A percentile compares a stretch with the other conserved stretches of the same genome.
phyloP scores from a whole-genome alignment of 805 yeast genomes.

The Yarrowia alimentaria region DNA sequence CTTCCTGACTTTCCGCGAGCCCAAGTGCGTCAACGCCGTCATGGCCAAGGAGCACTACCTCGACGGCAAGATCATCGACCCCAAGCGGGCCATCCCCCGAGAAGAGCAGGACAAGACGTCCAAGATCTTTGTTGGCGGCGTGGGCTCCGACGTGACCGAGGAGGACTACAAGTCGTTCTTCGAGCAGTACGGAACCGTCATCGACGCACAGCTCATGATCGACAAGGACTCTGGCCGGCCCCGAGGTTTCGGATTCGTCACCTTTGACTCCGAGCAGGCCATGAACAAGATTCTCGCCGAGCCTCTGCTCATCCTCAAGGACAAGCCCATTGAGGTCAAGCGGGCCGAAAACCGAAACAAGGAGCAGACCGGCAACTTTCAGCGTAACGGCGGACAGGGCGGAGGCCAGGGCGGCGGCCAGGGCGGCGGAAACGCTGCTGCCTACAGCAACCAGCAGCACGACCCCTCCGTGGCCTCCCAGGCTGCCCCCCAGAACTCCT shows the following conservation, averaged over 20 bases:
- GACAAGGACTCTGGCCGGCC: constrained; percentile 97
- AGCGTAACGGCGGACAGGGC: background rate
- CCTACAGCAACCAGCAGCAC: background rate
- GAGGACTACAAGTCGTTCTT: constrained; percentile 84
- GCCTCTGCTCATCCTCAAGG: constrained; percentile 79
- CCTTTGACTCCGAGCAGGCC: constrained; percentile 91
- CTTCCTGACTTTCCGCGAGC: constrained; percentile 78
- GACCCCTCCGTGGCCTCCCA: too few relatives aligned
- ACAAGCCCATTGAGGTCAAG: constrained; percentile 54
- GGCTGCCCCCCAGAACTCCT: constrained; percentile 1
- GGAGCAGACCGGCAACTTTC: too few relatives aligned
- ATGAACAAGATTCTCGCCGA: constrained; percentile 84
- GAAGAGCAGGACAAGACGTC: constrained; percentile 97
- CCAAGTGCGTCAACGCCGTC: constrained; percentile 83
- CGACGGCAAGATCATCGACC: constrained; percentile 96
- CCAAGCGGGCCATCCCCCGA: constrained; percentile 94
- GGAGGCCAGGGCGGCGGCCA: too few relatives aligned
- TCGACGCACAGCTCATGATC: constrained; percentile 95
- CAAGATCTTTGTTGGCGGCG: constrained; percentile 96
- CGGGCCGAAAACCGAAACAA: constrained; percentile 40
- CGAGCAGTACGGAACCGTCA: constrained; percentile 81
- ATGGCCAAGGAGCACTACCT: constrained; percentile 80
- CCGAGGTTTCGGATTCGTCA: constrained; percentile 95
- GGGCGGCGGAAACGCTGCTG: too few relatives aligned
- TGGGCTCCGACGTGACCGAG: constrained; percentile 90